These are phyloP conservation scores for Herpetospermum pedunculosum DNA, from an alignment of 306 rosid species.

Conservation along the genomic window DNA sequence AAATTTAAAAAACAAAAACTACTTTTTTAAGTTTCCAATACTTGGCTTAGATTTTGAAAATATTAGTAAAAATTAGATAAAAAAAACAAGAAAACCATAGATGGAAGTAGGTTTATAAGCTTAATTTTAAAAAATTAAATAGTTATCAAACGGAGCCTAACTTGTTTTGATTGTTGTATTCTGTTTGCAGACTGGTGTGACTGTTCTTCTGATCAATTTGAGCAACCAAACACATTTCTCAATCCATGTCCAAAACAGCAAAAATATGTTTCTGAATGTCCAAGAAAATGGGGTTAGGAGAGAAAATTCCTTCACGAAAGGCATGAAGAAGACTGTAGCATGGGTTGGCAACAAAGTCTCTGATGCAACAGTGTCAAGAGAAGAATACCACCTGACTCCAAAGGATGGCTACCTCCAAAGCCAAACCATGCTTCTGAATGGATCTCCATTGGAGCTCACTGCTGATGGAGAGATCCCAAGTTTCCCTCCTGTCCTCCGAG, in stretches of 20 bases:
- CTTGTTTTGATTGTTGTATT: background rate
- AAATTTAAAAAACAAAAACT: too few relatives aligned
- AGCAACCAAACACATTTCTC: constrained; percentile 66
- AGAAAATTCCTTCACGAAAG: constrained; percentile 23
- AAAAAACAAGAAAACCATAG: too few relatives aligned
- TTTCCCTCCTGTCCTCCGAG: constrained; percentile 33
- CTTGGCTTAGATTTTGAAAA: too few relatives aligned
- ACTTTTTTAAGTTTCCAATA: too few relatives aligned
- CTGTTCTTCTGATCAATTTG: constrained; percentile 63
- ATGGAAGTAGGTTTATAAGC: too few relatives aligned
- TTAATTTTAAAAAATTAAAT: too few relatives aligned
- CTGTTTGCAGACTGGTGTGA: constrained; percentile 46
- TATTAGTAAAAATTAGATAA: too few relatives aligned
- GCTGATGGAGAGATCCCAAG: constrained; percentile 52
- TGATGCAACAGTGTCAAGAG: constrained; percentile 40
- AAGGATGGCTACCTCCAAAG: constrained; percentile 39
- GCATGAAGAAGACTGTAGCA: constrained; percentile 55
- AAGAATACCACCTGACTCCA: constrained; percentile 74
- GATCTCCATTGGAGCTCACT: constrained; percentile 47
- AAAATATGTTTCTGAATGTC: constrained; percentile 4
- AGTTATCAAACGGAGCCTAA: too few relatives aligned
- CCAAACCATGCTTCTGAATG: constrained; percentile 61
- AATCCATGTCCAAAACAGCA: constrained; percentile 27
- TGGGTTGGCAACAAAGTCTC: constrained; percentile 74
- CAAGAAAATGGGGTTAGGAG: constrained; percentile 6